Evolutionary conservation across 352 stramenopile species (phyloP), one percentile per base, ranked within the genome.

Genomic region (Saprolegnia diclina): DNA sequence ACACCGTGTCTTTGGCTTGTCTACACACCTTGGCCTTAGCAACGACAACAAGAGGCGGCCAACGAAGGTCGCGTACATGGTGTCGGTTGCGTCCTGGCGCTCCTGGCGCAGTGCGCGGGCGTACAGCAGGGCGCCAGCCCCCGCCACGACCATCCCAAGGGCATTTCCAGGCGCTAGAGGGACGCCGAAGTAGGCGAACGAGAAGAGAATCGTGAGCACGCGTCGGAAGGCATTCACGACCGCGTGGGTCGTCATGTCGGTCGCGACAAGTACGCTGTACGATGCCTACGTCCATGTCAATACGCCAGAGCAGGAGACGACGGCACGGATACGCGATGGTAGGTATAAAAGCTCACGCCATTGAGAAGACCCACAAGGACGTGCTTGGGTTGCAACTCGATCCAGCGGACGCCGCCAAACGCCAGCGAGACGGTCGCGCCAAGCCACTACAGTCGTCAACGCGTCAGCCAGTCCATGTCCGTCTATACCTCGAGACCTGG

Each of bases 191-290:
- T 72, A 76, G 48, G 40, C 74, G 0, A 76, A 67, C 18, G 72
- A 76, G 57, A 76, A 76, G 44, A 76, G 38, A 44, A 76, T 76
- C 9, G 72, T 76, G 10, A 71, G 46, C 14, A 76, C 68, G 7
- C 72, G 52, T 7, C 72, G 67, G 19, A 72, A 56, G 53, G 72
- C 72, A 54, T 76, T 76, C 14, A 56, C 63, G 18, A 76, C 61
- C 7, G 50, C 72, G 46, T 76, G 72, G 14, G 59, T 72, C 3
- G 73, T 56, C 55, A 74, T 71, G 29, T 67, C 56, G 19, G 73
- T 72, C n/a, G 26, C 29, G 5, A 53, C 53, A 14, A 76, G 67
- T n/a, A 76, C 72, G 14, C 62, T 55, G 46, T 71, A 76, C 22
- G 72, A 76, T 13, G 53, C 61, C 67, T 76, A 65, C 26, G 9